Conservation (phyloP, 345 rosid species). For the Noccaea bulbosa region DNA sequence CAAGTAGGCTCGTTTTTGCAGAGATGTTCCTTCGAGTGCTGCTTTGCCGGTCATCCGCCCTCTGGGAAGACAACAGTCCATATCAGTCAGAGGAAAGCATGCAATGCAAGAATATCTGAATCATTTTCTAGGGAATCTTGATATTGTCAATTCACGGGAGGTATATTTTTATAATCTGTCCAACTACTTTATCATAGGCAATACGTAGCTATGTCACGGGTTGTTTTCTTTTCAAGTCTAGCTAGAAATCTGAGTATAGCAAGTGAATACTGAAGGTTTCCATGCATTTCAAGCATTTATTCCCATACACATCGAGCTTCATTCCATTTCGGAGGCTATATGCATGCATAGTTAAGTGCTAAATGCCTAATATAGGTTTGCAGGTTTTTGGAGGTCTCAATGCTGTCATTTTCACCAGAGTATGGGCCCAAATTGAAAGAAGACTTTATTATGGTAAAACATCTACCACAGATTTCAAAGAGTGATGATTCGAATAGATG, state of each 20-base stretch:
- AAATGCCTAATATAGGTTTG: slow-evolving; percentile 70
- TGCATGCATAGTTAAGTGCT: slow-evolving; percentile 42
- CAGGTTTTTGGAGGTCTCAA: slow-evolving; percentile 98
- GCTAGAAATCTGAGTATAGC: slow-evolving; percentile 25
- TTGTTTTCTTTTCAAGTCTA: slow-evolving; percentile 29
- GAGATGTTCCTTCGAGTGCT: slow-evolving; percentile 98
- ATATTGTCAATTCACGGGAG: slow-evolving; percentile 95
- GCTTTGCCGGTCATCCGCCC: slow-evolving; percentile 95
- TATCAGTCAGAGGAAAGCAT: slow-evolving; percentile 86
- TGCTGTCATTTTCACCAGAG: slow-evolving; percentile 87
- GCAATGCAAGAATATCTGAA: slow-evolving; percentile 97
- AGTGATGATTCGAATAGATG: slow-evolving; percentile 67
- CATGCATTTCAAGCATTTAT: slow-evolving; percentile 20
- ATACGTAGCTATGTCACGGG: slow-evolving; percentile 31
- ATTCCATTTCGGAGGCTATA: slow-evolving; percentile 22
- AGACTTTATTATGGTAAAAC: slow-evolving; percentile 89
- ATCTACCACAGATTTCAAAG: slow-evolving; percentile 71
- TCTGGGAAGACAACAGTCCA: slow-evolving; percentile 86
- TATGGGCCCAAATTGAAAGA: slow-evolving; percentile 98
- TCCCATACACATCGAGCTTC: slow-evolving; percentile 19
- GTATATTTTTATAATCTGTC: slow-evolving; percentile 47
- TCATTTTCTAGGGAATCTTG: slow-evolving; percentile 92
- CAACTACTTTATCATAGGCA: slow-evolving; percentile 18
- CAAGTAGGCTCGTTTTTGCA: slow-evolving; percentile 54
- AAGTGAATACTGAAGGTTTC: slow-evolving; percentile 15